Base-by-base conservation (phyloP, 805 yeast species). In the Zygosaccharomyces pseudorouxii region DNA sequence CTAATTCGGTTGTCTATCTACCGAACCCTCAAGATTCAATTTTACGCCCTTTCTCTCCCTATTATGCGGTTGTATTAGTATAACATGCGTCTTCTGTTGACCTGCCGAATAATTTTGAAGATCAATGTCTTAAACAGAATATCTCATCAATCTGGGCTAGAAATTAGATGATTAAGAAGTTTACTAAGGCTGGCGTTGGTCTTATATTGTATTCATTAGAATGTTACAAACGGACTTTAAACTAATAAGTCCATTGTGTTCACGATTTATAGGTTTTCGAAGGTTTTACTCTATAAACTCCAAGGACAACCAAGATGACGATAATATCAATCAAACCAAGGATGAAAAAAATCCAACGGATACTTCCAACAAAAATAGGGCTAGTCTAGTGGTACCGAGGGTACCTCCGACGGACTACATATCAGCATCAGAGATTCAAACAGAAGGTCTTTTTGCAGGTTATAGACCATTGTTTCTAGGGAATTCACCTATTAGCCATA, bases 401-500 rank as follows among this genome's bases (percentile, higher is more conserved):
- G 66, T 67, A 2, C 57, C 61, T 1, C 45, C 62, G 5, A 64
- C 69, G 3, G 65, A 60, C 27, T 53, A 63, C 53, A 57, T 66
- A 8, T 53, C 62, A 2, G 48, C 42, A 5, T 45, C 52, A 10
- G 67, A 63, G n/a, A 51, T 66, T 5, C 64, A 64, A 40, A 55
- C 62, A 19, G 74, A 72, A 38, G 72, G 76, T 2, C 58, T 75
- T 33, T 71, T 73, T 55, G 75, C 78, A 10, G 76, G 77, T 11
- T 72, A 73, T 53, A 67, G 72, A 30, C 79, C 79, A 2, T 57
- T 75, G 33, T 70, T 72, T 48, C 55, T 74, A 51, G 73, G 75
- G 10, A 67, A 71, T 47, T 63, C 67, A 8, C 53, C 64, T 14
- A 20, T 56, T 4, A 51, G 48, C 4, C 27, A 42, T 10, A 47